Conservation (phyloP, 192 early-diverging fungal genomes). For the Borealophlyctis nickersoniae region DNA sequence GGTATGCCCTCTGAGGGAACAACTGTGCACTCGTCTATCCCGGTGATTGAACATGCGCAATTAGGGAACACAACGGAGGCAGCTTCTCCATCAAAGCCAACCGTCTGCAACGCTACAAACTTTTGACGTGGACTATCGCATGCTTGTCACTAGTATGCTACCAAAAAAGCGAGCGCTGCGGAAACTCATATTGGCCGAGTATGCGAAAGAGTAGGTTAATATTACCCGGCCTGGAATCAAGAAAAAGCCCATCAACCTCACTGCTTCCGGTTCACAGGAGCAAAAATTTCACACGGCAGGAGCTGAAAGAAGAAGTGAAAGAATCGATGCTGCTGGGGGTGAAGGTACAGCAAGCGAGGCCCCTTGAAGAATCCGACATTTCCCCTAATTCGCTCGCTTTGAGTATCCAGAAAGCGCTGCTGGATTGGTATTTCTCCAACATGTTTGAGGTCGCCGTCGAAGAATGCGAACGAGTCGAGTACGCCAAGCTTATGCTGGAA, state of each 20-base stretch:
- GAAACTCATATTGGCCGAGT: slow-evolving; percentile 46
- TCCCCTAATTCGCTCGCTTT: too few relatives aligned
- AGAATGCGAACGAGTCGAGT: slow-evolving; percentile 49
- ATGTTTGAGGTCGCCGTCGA: slow-evolving; percentile 42
- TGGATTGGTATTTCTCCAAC: slow-evolving; percentile 48
- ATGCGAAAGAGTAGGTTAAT: slow-evolving; percentile 34
- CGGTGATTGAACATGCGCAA: not conserved
- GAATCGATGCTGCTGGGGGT: not conserved
- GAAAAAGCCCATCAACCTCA: slow-evolving; percentile 13
- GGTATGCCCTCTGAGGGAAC: not conserved
- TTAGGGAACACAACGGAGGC: slow-evolving; percentile 1
- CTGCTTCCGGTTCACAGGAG: too few relatives aligned
- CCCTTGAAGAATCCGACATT: too few relatives aligned
- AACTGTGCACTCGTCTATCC: not conserved
- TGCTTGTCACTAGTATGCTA: slow-evolving; percentile 37
- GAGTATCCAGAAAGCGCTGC: slow-evolving; percentile 16
- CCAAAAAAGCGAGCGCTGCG: slow-evolving; percentile 46
- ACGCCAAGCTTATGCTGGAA: slow-evolving; percentile 39
- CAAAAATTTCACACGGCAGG: slow-evolving; percentile 1
- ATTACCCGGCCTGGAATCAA: not conserved
- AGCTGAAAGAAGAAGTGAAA: not conserved
- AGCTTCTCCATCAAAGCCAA: slow-evolving; percentile 8
- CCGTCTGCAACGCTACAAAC: slow-evolving; percentile 16
- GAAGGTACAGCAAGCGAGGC: too few relatives aligned
- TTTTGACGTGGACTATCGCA: slow-evolving; percentile 42